phyloP scores from a whole-genome alignment of 305 asterid species.

The Withania somnifera region DNA sequence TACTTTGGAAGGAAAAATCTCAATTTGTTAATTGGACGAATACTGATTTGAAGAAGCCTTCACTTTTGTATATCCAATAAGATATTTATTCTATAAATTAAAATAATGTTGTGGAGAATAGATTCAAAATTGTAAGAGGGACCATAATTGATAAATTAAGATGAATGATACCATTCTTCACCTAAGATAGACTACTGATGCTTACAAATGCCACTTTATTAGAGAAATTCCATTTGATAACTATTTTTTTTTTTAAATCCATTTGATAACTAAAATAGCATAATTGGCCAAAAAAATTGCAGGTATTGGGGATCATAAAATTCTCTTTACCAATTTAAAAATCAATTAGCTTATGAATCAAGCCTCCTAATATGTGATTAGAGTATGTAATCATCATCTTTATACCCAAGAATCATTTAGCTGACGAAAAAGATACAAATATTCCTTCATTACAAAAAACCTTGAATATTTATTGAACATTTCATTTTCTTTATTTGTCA shows the following conservation, averaged over 20 bases:
- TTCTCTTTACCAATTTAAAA: neutral
- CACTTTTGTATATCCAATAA: constrained; percentile 29
- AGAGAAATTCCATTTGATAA: constrained; percentile 6
- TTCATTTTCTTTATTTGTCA: neutral
- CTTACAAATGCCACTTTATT: neutral
- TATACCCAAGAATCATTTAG: neutral
- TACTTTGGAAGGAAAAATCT: constrained; percentile 8
- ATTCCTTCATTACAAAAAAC: neutral
- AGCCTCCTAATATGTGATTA: constrained; percentile 6
- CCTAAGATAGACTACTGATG: neutral
- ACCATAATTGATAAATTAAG: neutral
- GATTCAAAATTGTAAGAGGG: constrained; percentile 12
- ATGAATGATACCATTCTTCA: neutral
- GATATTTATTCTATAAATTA: constrained; percentile 12
- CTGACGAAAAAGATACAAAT: neutral
- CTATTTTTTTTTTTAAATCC: too few relatives aligned
- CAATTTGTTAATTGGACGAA: constrained; percentile 5
- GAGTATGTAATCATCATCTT: constrained; percentile 1
- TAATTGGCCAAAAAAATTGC: neutral
- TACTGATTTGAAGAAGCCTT: constrained; percentile 6
- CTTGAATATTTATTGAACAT: neutral
- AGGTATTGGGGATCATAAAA: neutral
- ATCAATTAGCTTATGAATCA: constrained; percentile 3
- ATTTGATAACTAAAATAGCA: neutral
- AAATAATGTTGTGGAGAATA: constrained; percentile 22